Conservation (phyloP, 345 rosid species). For the Corchorus olitorius region DNA sequence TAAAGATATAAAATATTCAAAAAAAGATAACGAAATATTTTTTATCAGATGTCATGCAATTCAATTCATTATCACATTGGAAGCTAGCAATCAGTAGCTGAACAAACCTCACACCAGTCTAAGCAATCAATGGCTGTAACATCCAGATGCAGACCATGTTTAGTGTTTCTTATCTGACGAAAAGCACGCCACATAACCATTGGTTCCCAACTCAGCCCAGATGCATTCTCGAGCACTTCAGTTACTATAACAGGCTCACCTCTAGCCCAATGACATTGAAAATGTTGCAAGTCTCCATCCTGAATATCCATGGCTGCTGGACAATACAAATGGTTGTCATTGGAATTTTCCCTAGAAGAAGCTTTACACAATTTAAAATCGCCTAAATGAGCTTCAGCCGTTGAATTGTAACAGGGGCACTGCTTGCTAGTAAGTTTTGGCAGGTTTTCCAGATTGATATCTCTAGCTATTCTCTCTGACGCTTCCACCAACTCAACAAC, state of each 20-base stretch:
- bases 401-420: slow-evolving; percentile 40
- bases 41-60: no score
- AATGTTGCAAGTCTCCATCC: slow-evolving; percentile 54
- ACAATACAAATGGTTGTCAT: slow-evolving; percentile 63
- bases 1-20: no score
- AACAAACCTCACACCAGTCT: slow-evolving; percentile 55
- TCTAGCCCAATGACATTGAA: slow-evolving; percentile 71
- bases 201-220: slow-evolving; percentile 89
- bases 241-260: slow-evolving; percentile 76
- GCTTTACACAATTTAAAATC: slow-evolving; percentile 45
- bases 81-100: not conserved
- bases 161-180: slow-evolving; percentile 43
- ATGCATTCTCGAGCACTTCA: slow-evolving; percentile 52
- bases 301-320: slow-evolving; percentile 49
- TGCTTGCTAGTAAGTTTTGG: slow-evolving; percentile 2
- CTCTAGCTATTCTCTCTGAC: slow-evolving; percentile 35
- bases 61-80: no score
- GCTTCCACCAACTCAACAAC: slow-evolving; percentile 40
- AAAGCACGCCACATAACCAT: slow-evolving; percentile 80
- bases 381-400: slow-evolving; percentile 12
- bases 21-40: no score
- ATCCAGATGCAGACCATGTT: slow-evolving; percentile 38
- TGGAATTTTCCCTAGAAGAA: slow-evolving; percentile 51
- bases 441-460: not conserved
- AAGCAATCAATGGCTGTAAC: slow-evolving; percentile 66